Evolutionary conservation across 768 basidiomycete species (phyloP), one percentile per base, ranked within the genome.

Genomic region (Collybia nuda): DNA sequence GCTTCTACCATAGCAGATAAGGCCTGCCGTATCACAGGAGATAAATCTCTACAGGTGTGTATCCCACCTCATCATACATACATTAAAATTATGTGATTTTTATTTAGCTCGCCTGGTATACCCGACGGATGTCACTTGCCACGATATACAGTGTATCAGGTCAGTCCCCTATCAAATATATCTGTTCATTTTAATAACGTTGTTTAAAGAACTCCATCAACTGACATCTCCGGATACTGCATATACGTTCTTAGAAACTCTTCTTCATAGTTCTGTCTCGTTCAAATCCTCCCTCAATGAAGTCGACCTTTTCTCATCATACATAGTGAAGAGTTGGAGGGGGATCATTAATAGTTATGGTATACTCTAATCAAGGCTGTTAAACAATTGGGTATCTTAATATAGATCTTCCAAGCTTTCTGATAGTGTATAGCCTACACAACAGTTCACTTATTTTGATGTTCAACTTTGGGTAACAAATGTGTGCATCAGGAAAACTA

Each of bases 151-250:
- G 80, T 12, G 83, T 86, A n/a, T 81, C 88, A 53, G 86, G 86
- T 84, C 51, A 32, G 71, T 46, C 19, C 42, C 28, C 5, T 42
- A 21, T 29, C 17, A 37, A 15, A 17, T 14, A n/a, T 39, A 6
- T 36, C 14, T 26, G 17, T 39, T 35, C 14, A 17, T 35, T 39
- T 24, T 50, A 6, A 35, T 23, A 22, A 17, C 18, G 11, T 50
- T 46, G 48, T 41, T 37, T 28, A 12, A 55, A 84, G 90, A 93
- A 67, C 71, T 93, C 14, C 90, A 92, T 59, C 90, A 93, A 61
- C 62, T 93, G n/a, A 77, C 81, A 0, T 93, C 90, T 1, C 88
- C 90, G 3, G 60, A 70, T 11, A 89, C 89, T 2, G 82, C 87
- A 0, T 67, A 72, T 23, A 66, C 71, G 2, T 91, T 93, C 70